phyloP scores from a whole-genome alignment of 164 flowering plant species.

The Cinnamomum micranthum region DNA sequence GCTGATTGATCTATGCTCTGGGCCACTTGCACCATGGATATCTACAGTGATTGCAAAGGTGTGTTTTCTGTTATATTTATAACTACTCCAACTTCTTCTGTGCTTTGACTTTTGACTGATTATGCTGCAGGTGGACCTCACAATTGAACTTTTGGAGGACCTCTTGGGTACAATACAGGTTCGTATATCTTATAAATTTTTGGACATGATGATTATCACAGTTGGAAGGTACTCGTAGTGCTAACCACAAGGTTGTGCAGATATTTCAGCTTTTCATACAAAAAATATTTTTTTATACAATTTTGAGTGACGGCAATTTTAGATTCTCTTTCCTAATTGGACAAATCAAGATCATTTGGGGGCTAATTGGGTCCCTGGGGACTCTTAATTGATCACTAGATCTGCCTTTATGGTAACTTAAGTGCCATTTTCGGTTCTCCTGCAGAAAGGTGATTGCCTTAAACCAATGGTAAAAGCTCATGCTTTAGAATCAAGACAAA shows the following conservation, averaged over 20 bases:
- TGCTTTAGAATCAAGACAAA: no score
- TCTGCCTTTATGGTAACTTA: no score
- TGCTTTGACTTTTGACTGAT: conserved; percentile 2
- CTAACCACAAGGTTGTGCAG: no score
- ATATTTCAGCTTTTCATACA: no score
- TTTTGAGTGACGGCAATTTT: background rate
- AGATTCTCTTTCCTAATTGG: background rate
- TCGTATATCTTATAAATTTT: background rate
- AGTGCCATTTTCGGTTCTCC: no score
- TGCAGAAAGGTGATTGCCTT: no score
- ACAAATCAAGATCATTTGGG: no score
- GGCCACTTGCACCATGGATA: conserved; percentile 81
- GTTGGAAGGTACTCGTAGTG: no score
- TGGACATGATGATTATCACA: background rate
- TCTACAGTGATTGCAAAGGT: conserved; percentile 79
- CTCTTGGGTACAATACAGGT: conserved; percentile 82
- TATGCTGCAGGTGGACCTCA: conserved; percentile 62
- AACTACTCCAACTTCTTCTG: background rate
- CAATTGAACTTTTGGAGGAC: conserved; percentile 83
- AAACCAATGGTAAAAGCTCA: no score
- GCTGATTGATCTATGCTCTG: conserved; percentile 78
- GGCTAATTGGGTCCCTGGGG: no score
- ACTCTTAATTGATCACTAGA: no score
- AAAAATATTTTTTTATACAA: no score
- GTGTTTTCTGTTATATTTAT: background rate